phyloP scores from a whole-genome alignment of 495 filamentous ascomycete species.

The Geopyxis carbonaria region DNA sequence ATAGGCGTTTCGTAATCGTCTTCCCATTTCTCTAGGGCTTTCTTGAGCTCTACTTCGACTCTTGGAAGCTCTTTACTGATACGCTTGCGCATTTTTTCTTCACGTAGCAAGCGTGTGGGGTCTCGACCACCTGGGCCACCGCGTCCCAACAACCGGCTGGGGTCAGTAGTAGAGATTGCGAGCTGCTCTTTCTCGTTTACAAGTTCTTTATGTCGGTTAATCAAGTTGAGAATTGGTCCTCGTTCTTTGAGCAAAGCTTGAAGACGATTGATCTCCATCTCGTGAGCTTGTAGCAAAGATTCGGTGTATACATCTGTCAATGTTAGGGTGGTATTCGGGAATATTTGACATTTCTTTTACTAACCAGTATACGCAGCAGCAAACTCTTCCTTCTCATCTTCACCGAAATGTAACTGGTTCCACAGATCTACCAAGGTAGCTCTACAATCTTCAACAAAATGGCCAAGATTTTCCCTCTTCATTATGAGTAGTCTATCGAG shows the following conservation, averaged over 20 bases:
- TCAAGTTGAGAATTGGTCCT: conserved; percentile 58
- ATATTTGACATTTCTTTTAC: too few species aligned
- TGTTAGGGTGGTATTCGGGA: too few species aligned
- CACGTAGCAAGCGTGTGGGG: conserved; percentile 79
- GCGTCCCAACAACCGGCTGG: conserved; percentile 74
- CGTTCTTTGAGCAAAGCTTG: conserved; percentile 76
- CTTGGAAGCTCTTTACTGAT: conserved; percentile 92
- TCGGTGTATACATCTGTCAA: conserved; percentile 57
- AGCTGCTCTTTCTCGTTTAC: conserved; percentile 78
- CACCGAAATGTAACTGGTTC: conserved; percentile 83
- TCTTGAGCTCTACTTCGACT: conserved; percentile 64
- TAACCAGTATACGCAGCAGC: conserved; percentile 77
- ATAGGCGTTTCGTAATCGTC: conserved; percentile 87
- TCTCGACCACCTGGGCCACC: conserved; percentile 79
- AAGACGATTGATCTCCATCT: conserved; percentile 69
- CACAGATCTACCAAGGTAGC: conserved; percentile 82
- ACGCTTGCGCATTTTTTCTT: conserved; percentile 96
- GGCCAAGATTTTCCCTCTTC: conserved; percentile 82
- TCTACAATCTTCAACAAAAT: conserved; percentile 88
- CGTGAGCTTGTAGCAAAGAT: conserved; percentile 74
- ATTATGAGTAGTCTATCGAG: conserved; percentile 70
- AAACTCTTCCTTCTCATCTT: conserved; percentile 96
- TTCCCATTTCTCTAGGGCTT: conserved; percentile 71
- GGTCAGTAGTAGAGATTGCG: conserved; percentile 75
- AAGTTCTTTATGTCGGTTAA: conserved; percentile 70